Evolutionary conservation across 257 asterid genomes (phyloP), one percentile per base, ranked within the genome.

Genomic region (Anisodus tanguticus): DNA sequence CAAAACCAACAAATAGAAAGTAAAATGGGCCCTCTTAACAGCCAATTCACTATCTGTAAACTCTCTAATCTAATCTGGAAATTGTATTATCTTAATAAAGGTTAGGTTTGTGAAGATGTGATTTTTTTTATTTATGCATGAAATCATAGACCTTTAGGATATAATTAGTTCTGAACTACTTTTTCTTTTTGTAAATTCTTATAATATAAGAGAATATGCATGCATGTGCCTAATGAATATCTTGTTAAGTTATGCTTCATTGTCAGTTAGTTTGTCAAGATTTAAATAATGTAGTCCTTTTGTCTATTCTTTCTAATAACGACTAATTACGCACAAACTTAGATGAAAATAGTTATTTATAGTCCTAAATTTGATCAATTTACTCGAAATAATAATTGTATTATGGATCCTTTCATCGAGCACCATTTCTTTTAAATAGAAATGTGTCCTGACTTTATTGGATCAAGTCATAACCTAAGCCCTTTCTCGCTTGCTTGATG

Each of bases 31-130:
- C 67, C 67, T n/a, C 67, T 60, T n/a, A 60, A n/a, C 67, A 60
- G 67, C n/a, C 67, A 19, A 60, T 60, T 60, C 67, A 60, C 31
- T 60, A 60, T 60, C 67, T 60, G 67, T 60, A 60, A 60, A 60
- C 67, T 60, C 10, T 11, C 67, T n/a, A 60, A 60, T 60, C 67
- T 60, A 60, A n/a, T 60, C 5, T 60, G 35, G 67, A 60, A 60
- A 8, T n/a, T 60, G 35, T 60, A 60, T n/a, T 45, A 45, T 45
- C 51, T n/a, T 60, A 60, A 60, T 60, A 7, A 19, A 60, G 5
- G 4, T 31, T 60, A 60, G 67, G 35, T 60, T n/a, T 35, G 67
- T 60, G 67, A 60, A 60, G 67, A n/a, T 60, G 35, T 9, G 31
- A 19, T 31, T 60, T 60, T 60, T 3, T n/a, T 45, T 5, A 6